Conservation (phyloP, 176 grass and related monocot genomes). For the Elymus sibiricus region DNA sequence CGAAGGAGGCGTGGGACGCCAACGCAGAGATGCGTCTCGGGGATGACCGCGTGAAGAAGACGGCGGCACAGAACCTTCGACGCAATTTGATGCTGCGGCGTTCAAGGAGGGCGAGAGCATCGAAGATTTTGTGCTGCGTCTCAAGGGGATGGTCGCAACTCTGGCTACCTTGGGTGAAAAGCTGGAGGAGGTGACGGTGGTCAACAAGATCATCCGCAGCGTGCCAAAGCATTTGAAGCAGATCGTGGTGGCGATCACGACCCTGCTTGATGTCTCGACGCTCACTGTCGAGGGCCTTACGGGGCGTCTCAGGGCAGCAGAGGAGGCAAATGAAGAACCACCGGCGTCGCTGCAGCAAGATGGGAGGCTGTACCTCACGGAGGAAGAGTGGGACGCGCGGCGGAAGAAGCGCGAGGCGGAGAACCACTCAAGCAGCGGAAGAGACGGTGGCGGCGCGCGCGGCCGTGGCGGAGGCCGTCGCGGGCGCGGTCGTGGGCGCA, state of each 20-base stretch:
- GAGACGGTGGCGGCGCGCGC: fast-evolving
- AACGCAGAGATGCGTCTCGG: no score
- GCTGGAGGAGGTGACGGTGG: no score
- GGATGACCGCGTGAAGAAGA: no score
- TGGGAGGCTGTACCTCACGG: not conserved
- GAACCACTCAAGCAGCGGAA: not conserved
- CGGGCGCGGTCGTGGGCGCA: not conserved
- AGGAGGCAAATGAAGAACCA: not conserved
- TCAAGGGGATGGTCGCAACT: not conserved
- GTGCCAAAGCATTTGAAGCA: no score
- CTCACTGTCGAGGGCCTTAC: not conserved
- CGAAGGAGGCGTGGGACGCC: no score
- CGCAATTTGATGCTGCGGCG: not conserved
- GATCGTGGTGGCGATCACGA: not conserved
- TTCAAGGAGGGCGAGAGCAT: not conserved
- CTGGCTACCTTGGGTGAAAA: not conserved
- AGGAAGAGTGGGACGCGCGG: not conserved
- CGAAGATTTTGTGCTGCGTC: not conserved
- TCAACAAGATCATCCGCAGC: no score
- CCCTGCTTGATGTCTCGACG: not conserved
- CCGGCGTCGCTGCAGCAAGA: not conserved
- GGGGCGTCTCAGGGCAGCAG: not conserved
- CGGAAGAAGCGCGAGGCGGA: not conserved
- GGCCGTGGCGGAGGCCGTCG: fast-evolving
- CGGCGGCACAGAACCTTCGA: not conserved